Base-by-base conservation (phyloP, 78 protist species). In the Neovahlkampfia damariscottae region DNA sequence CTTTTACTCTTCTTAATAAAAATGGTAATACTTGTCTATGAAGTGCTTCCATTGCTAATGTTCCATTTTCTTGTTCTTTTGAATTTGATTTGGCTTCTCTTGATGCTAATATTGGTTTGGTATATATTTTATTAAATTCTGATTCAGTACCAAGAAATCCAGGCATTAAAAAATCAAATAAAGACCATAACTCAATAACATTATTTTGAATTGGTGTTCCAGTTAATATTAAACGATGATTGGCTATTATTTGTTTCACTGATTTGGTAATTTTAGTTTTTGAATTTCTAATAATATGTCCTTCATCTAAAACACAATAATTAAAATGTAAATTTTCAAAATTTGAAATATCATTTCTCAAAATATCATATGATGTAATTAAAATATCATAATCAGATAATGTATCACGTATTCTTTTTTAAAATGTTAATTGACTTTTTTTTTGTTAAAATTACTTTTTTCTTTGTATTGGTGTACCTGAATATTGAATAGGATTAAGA, bases 111-210 rank as follows among this genome's bases (percentile, higher is more conserved):
- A 88, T 79, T 80, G 80, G 86, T 8, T 8, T 83, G 41, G 50
- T 27, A 38, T 72, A 84, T 82, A 82, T 72, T n/a, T 82, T 67
- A 39, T 70, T 59, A 82, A 89, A 89, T 32, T 82, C 85, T 19
- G 70, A 31, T 67, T 41, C 78, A 0, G 86, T 77, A 37, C 97
- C 96, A n/a, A 96, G 84, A 83, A 85, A 96, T 5, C 98, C 97
- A 1, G 99, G 99, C 98, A 96, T 92, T 39, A 96, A 79, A 36
- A 94, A 96, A 82, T 95, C 98, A 78, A 96, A 96, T 8, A 96
- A 83, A 1, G 96, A 79, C 97, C 97, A 95, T 31, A 96, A 86
- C 74, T 96, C 99, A 1, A 91, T 74, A 4, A 86, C 94, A 69
- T 86, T 79, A 27, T 77, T 77, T 40, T 85, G 89, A 9, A 89